Base-by-base conservation (phyloP, 306 rosid species). In the Rubus idaeus region DNA sequence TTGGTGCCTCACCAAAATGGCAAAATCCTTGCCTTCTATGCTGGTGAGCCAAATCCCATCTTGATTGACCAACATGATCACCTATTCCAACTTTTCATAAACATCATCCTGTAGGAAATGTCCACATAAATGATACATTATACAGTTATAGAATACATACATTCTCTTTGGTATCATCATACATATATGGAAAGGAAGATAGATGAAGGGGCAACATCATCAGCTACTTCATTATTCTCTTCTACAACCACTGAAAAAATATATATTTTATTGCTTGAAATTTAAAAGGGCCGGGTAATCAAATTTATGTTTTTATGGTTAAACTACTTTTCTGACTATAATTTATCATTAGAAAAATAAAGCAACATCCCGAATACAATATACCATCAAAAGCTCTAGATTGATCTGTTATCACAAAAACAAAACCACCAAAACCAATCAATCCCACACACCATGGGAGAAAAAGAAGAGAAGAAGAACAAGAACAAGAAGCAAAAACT, bases 401-500 rank as follows among this genome's bases (percentile, higher is more conserved):
- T 71, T 66, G 78, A 79, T 77, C 23, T 70, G 20, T 81, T 83
- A 26, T 60, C 69, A 26, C 66, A 50, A 81, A 78, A 72, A 82
- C 75, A 67, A 82, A 80, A 75, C 83, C 49, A 70, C 44, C 81
- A 69, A 77, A 82, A 39, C 49, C 64, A 23, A 17, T 65, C 58
- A 44, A 57, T 20, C 75, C 73, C 71, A 71, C 76, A 51, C 20
- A 23, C 70, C 90, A 89, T 88, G 96, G 92, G 75, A 78, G 87
- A 89, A 79, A 89, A 86, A 74, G 91, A 87, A 79, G 72, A 73
- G 75, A 86, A 84, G 75, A 88, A 26, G 37, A 77, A 58, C 79
- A 89, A 90, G 75, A 86, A 86, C 84, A 92, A 96, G 93, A 96
- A 89, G 84, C 98, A 83, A 75, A 96, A 96, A 68, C 99, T 91